Conservation (phyloP, 495 filamentous ascomycete genomes). For the Pyronema domesticum region DNA sequence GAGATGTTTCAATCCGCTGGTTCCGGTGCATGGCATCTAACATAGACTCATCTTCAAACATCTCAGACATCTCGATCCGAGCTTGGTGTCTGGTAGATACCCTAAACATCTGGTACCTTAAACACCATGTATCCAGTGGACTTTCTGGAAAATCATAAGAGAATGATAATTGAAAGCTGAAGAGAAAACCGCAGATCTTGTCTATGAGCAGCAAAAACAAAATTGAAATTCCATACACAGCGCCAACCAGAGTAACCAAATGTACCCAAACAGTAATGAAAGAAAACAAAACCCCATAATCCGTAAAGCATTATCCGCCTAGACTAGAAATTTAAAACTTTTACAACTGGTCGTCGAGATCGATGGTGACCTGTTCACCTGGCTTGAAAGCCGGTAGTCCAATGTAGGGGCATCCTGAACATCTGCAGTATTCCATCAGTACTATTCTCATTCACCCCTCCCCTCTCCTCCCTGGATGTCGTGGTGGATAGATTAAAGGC, state of each 20-base stretch:
- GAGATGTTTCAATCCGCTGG: too few species aligned
- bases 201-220: background rate
- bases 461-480: too few species aligned
- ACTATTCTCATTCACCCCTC: too few species aligned
- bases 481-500: constrained; percentile 13
- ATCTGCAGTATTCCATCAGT: constrained; percentile 18
- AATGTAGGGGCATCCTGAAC: constrained; percentile 71
- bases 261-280: background rate
- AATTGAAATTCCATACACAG: background rate
- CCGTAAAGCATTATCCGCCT: background rate
- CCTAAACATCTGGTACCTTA: too few species aligned
- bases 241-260: background rate
- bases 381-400: constrained; percentile 91
- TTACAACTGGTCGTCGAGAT: constrained; percentile 73
- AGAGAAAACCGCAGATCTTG: too few species aligned
- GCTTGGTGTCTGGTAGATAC: too few species aligned
- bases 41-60: too few species aligned
- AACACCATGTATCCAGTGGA: too few species aligned
- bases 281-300: background rate
- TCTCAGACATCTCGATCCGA: too few species aligned
- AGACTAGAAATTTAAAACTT: background rate
- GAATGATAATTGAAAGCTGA: too few species aligned
- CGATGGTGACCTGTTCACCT: constrained; percentile 73
- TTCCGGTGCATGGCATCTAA: too few species aligned
- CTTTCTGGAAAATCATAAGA: too few species aligned